Conservation (phyloP, 2,329 filamentous ascomycete species). For the Macrophomina tecta region DNA sequence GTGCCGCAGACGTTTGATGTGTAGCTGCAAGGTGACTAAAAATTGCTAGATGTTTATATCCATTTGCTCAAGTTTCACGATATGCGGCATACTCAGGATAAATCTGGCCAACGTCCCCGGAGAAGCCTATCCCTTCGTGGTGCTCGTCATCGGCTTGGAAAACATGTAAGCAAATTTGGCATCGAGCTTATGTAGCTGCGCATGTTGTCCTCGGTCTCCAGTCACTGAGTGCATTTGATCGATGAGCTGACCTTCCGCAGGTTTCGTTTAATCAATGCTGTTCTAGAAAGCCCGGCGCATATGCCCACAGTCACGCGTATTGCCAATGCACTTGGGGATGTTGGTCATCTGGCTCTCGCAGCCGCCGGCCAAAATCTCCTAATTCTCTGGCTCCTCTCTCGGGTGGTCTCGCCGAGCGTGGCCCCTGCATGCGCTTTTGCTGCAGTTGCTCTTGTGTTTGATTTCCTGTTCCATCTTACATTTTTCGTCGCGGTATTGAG, state of each 20-base stretch:
- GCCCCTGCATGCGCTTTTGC: constrained; percentile 78
- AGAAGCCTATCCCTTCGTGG: constrained; percentile 77
- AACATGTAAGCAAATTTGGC: constrained; percentile 60
- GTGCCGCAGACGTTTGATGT: neutral
- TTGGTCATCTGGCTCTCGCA: constrained; percentile 71
- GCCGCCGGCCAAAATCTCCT: constrained; percentile 72
- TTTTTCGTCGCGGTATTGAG: constrained; percentile 82
- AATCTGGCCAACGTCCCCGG: constrained; percentile 77
- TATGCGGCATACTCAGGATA: constrained; percentile 77
- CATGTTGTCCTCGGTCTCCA: too few relatives aligned
- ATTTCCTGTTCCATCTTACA: constrained; percentile 78
- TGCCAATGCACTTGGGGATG: constrained; percentile 75
- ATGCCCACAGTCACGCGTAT: constrained; percentile 72
- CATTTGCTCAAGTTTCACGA: constrained; percentile 78
- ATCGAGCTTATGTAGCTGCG: neutral
- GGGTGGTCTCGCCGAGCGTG: constrained; percentile 71
- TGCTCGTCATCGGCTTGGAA: constrained; percentile 77
- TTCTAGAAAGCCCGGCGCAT: constrained; percentile 73
- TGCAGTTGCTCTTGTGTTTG: constrained; percentile 75
- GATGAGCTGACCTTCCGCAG: constrained; percentile 36
- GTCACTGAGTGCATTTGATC: neutral
- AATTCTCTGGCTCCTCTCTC: constrained; percentile 70
- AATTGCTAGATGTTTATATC: constrained; percentile 64
- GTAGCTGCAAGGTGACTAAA: neutral
- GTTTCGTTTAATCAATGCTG: constrained; percentile 77